Base-by-base conservation (phyloP, 139 green algal genomes). In the Chlamydomonas asymmetrica region DNA sequence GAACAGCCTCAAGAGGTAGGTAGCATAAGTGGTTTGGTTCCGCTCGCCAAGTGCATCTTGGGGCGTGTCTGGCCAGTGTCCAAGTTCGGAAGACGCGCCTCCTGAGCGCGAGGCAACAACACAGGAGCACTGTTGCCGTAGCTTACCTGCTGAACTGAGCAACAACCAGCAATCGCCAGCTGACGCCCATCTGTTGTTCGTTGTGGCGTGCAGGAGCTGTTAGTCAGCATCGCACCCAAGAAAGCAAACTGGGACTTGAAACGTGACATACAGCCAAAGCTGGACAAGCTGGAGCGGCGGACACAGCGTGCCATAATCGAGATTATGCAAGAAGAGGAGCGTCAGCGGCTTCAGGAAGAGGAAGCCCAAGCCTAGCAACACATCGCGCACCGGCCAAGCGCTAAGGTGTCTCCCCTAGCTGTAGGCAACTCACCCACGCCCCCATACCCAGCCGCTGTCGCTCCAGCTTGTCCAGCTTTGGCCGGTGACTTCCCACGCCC, bases 171-270 rank as follows among this genome's bases (percentile, higher is more conserved):
- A n/a, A n/a, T n/a, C n/a, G n/a, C n/a, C 16, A 68, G 32, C 13
- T 39, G 29, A 54, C 23, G 37, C 39, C n/a, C 32, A 64, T 48
- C 35, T 22, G 5, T 22, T 65, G 48, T n/a, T n/a, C n/a, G n/a
- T 23, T 64, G 57, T 27, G 18, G 20, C n/a, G 52, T 57, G 39
- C 71, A 90, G 87, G 82, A 99, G 70, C 80, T 98, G 57, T 80
- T 98, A 41, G 88, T 94, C 1, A 94, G 91, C 63, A 86, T 96
- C 3, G 92, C 92, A 0, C 92, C 91, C 45, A 96, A 96, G 80
- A 96, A 97, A 74, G 84, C 91, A n/a, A 96, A 97, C 71, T 97
- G 90, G 90, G 93, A 97, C 76, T 64, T 97, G 37, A 93, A 94
- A 63, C 79, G 93, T 2, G 91, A 96, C 57, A 86, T 97, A 40